phyloP scores from a whole-genome alignment of 495 filamentous ascomycete genomes.

The Copromyces sp. region DNA sequence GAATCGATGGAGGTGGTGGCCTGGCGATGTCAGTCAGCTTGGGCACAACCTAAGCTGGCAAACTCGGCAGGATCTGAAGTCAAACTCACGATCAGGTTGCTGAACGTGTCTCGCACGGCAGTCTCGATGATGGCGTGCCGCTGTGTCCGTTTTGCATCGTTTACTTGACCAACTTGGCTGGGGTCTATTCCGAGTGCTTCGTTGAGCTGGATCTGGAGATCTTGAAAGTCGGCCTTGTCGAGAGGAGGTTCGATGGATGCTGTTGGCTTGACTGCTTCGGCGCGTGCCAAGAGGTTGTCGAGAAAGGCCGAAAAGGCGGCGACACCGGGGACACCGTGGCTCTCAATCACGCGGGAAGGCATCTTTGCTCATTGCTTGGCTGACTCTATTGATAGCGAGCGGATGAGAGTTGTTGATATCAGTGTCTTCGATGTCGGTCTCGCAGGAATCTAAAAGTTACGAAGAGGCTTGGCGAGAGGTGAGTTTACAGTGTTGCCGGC shows the following conservation, averaged over 20 bases:
- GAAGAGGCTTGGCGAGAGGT: not conserved
- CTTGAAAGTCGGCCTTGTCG: conserved; percentile 47
- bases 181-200: conserved; percentile 22
- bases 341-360: conserved; percentile 27
- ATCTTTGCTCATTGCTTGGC: conserved; percentile 19
- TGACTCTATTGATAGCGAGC: not conserved
- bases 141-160: conserved; percentile 30
- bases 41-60: not conserved
- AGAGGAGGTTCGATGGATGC: conserved; percentile 70
- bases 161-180: conserved; percentile 3
- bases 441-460: not conserved
- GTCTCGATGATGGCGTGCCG: conserved; percentile 64
- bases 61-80: not conserved
- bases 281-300: conserved; percentile 51
- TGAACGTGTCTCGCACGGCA: conserved; percentile 68
- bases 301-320: conserved; percentile 46
- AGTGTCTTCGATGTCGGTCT: not conserved
- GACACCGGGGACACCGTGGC: conserved; percentile 46
- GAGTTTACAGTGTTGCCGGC: not conserved
- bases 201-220: conserved; percentile 33
- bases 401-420: not conserved
- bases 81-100: conserved; percentile 55
- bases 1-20: conserved; percentile 60
- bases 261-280: conserved; percentile 53
- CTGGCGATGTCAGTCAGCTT: conserved; percentile 28